A percentile compares a stretch with the other conserved stretches of the same genome.
Conservation (phyloP, 164 flowering plant genomes). For the Kalanchoe fedtschenkoi region DNA sequence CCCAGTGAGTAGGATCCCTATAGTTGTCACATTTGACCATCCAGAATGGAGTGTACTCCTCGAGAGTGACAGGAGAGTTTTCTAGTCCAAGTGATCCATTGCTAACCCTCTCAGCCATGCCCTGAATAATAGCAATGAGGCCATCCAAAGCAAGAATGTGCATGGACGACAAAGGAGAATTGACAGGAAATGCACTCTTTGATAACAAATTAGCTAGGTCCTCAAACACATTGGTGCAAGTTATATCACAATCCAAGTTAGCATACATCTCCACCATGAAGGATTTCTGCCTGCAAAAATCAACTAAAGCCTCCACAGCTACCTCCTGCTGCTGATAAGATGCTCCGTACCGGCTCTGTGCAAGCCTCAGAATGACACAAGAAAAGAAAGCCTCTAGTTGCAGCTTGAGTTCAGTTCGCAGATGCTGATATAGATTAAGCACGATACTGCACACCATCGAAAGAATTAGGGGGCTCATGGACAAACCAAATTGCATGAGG, state of each 20-base stretch:
- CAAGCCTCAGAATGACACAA: conserved; percentile 16
- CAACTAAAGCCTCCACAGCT: conserved; percentile 21
- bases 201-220: conserved; percentile 17
- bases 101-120: conserved; percentile 17
- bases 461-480: conserved; percentile 19
- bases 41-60: conserved; percentile 19
- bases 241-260: conserved; percentile 21
- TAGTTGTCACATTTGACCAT: conserved; percentile 18
- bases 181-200: conserved; percentile 17
- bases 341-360: conserved; percentile 15
- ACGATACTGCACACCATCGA: conserved; percentile 17
- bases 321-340: conserved; percentile 19
- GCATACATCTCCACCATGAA: conserved; percentile 22
- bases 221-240: conserved; percentile 21
- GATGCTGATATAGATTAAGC: conserved; percentile 15
- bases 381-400: conserved; percentile 21
- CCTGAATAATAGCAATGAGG: conserved; percentile 14
- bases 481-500: conserved; percentile 19
- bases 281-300: conserved; percentile 16
- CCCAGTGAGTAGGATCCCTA: conserved; percentile 15
- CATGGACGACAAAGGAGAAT: conserved; percentile 16
- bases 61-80: conserved; percentile 9
- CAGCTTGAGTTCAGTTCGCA: conserved; percentile 14
- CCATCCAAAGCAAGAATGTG: conserved; percentile 19
- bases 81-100: conserved; percentile 8